Evolutionary conservation across 192 early-diverging fungal species (phyloP).

Genomic region (Coemansia sp.): DNA sequence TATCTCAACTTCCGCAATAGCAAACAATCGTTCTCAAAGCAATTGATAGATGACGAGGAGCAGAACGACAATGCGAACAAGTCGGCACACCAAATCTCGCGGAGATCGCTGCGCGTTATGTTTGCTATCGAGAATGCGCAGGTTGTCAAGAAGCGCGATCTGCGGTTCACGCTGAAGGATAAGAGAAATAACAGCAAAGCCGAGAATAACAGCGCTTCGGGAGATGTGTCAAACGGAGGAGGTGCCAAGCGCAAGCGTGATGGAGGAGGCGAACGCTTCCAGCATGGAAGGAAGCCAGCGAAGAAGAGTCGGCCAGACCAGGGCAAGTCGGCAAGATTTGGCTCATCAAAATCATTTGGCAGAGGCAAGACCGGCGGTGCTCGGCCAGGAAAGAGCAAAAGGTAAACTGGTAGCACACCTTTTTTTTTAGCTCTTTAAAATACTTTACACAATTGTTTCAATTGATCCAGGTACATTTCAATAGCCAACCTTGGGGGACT

Average conservation of each 20-base stretch:
- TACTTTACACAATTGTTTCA: neutral
- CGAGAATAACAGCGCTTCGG: neutral
- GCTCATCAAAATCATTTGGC: neutral
- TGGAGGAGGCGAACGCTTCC: neutral
- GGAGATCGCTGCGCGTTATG: slow-evolving; percentile 64
- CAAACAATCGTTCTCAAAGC: slow-evolving; percentile 63
- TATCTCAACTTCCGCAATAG: slow-evolving; percentile 85
- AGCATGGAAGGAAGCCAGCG: neutral
- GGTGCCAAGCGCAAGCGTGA: slow-evolving; percentile 4
- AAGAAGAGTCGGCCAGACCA: slow-evolving; percentile 19
- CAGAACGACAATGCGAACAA: slow-evolving; percentile 17
- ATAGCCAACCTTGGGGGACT: neutral
- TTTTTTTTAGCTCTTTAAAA: neutral
- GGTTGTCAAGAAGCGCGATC: slow-evolving; percentile 72
- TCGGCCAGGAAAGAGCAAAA: neutral
- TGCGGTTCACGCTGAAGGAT: slow-evolving; percentile 30
- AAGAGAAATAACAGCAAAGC: slow-evolving; percentile 11
- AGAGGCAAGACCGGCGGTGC: slow-evolving; percentile 1
- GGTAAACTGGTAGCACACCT: neutral
- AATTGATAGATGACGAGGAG: slow-evolving; percentile 30
- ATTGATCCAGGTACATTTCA: too few species aligned
- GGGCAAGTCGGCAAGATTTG: slow-evolving; percentile 3
- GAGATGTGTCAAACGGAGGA: neutral
- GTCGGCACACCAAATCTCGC: slow-evolving; percentile 34
- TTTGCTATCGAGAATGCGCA: slow-evolving; percentile 90